Conservation (phyloP, 2,329 filamentous ascomycete genomes). For the Aspergillus sp. region DNA sequence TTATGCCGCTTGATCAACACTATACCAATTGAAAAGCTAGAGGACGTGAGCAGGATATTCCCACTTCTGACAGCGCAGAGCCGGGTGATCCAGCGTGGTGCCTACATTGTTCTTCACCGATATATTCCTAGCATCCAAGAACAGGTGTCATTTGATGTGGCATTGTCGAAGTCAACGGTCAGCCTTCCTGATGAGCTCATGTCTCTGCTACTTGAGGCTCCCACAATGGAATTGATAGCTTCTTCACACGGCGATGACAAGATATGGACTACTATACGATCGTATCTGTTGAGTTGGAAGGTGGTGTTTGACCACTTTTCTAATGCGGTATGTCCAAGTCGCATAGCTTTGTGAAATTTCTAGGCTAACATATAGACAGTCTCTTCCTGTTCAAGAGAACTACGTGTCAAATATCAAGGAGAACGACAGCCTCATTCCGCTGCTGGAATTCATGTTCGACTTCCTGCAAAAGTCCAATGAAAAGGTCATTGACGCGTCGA, state of each 20-base stretch:
- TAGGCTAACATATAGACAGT: constrained; percentile 38
- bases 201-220: constrained; percentile 74
- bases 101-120: constrained; percentile 73
- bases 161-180: constrained; percentile 51
- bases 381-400: constrained; percentile 75
- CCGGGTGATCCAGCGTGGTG: constrained; percentile 69
- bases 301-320: constrained; percentile 82
- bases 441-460: constrained; percentile 78
- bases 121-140: constrained; percentile 76
- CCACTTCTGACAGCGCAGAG: constrained; percentile 72
- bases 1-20: constrained; percentile 65
- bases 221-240: constrained; percentile 63
- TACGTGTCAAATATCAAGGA: constrained; percentile 77
- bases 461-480: constrained; percentile 75
- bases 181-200: constrained; percentile 78
- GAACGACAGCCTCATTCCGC: constrained; percentile 60
- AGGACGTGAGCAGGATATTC: constrained; percentile 66
- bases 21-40: constrained; percentile 58
- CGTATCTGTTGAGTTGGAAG: constrained; percentile 85
- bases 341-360: too few species aligned
- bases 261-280: constrained; percentile 66
- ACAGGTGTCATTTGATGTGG: constrained; percentile 72
- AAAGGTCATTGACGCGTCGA: constrained; percentile 64
- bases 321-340: constrained; percentile 49
- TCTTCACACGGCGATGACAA: constrained; percentile 60